phyloP scores from a whole-genome alignment of 2,329 filamentous ascomycete species.

The Myriosclerotinia duriaeana region DNA sequence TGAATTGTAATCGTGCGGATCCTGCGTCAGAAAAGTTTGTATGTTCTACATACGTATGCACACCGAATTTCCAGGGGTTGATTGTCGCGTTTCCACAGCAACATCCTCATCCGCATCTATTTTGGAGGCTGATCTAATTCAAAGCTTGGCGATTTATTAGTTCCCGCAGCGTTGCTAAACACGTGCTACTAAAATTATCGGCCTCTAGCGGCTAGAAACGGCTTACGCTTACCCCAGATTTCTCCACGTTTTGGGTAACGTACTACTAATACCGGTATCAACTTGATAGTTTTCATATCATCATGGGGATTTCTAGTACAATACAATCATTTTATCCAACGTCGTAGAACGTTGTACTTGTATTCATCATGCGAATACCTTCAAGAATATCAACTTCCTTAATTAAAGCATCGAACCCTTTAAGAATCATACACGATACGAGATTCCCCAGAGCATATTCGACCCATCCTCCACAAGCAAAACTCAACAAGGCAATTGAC shows the following conservation, averaged over 20 bases:
- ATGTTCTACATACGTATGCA: slow-evolving; percentile 5
- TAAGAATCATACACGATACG: background rate
- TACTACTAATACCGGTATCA: slow-evolving; percentile 4
- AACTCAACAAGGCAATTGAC: slow-evolving; percentile 82
- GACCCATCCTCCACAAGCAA: slow-evolving; percentile 53
- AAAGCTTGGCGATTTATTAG: slow-evolving; percentile 6
- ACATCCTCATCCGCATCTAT: slow-evolving; percentile 15
- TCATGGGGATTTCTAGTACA: slow-evolving; percentile 5
- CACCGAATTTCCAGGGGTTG: slow-evolving; percentile 6
- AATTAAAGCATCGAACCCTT: background rate
- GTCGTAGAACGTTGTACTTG: slow-evolving; percentile 22
- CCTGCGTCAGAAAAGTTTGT: slow-evolving; percentile 3
- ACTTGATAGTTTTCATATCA: background rate
- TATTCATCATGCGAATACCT: slow-evolving; percentile 16
- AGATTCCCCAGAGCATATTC: slow-evolving; percentile 33
- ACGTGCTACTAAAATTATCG: slow-evolving; percentile 10
- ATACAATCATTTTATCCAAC: background rate
- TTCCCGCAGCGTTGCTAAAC: background rate
- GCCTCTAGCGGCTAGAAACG: slow-evolving; percentile 6
- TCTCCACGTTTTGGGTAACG: slow-evolving; percentile 5
- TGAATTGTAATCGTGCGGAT: slow-evolving; percentile 1
- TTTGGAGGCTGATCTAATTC: slow-evolving; percentile 4
- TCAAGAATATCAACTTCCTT: slow-evolving; percentile 4
- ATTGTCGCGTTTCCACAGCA: slow-evolving; percentile 13
- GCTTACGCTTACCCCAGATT: slow-evolving; percentile 20